Conservation (phyloP, 1,284 basidiomycete species). For the Naganishia sp. region DNA sequence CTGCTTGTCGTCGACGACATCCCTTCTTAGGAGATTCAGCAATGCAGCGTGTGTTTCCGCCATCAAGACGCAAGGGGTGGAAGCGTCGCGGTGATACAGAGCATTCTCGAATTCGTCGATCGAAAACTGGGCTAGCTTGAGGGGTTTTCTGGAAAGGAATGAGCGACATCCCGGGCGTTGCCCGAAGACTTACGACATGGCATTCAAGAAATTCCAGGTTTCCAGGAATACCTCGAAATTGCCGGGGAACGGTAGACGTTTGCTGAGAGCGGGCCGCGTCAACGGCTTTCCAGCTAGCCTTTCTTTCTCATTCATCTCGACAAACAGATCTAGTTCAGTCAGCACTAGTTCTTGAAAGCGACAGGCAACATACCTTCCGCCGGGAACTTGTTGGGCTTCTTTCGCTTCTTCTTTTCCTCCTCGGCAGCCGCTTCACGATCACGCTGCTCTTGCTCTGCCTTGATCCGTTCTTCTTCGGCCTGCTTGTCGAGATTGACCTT, state of each 20-base stretch:
- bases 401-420: conserved; percentile 67
- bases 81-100: conserved; percentile 70
- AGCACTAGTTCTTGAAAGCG: conserved; percentile 15
- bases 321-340: conserved; percentile 70
- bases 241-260: conserved; percentile 72
- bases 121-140: conserved; percentile 85
- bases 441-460: conserved; percentile 59
- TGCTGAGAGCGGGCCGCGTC: conserved; percentile 63
- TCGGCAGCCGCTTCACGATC: conserved; percentile 52
- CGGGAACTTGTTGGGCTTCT: conserved; percentile 75
- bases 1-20: conserved; percentile 57
- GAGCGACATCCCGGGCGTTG: neutral
- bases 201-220: conserved; percentile 88
- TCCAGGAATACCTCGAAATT: conserved; percentile 82
- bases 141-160: conserved; percentile 64
- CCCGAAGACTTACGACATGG: conserved; percentile 71
- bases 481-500: conserved; percentile 36
- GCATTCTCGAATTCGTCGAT: conserved; percentile 91
- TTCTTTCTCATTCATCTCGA: conserved; percentile 72
- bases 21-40: conserved; percentile 78
- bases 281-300: conserved; percentile 70
- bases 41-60: conserved; percentile 86
- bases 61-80: conserved; percentile 73
- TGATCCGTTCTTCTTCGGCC: conserved; percentile 51
- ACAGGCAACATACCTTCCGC: conserved; percentile 55